Evolutionary conservation across 257 asterid species (phyloP).

Genomic region (Solanum sejunctum): DNA sequence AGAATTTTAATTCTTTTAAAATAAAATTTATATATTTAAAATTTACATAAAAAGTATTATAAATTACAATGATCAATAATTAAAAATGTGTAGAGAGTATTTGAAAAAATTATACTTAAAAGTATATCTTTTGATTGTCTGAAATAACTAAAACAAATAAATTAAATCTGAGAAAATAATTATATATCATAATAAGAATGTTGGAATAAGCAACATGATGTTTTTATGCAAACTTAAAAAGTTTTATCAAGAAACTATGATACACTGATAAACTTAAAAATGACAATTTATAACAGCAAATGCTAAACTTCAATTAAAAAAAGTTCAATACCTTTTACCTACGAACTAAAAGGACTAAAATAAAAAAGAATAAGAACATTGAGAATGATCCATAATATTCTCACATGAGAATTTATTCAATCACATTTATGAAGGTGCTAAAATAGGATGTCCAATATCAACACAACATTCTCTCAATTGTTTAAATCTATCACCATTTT

Average conservation of each 20-base stretch:
- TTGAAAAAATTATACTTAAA: no score
- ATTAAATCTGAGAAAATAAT: not conserved
- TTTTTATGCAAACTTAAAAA: not conserved
- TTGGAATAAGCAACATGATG: not conserved
- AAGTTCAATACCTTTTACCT: not conserved
- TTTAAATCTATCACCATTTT: not conserved
- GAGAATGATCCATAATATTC: no score
- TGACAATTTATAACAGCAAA: not conserved
- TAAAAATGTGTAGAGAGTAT: no score
- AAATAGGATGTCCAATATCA: not conserved
- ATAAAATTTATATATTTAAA: no score
- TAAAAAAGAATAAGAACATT: not conserved
- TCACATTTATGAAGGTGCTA: no score
- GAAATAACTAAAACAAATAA: not conserved
- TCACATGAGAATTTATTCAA: no score
- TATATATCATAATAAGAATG: not conserved
- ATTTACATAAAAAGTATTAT: no score
- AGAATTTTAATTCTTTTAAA: not conserved
- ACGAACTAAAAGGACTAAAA: not conserved
- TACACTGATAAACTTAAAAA: not conserved
- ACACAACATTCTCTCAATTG: not conserved
- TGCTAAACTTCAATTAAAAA: not conserved
- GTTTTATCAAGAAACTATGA: not conserved
- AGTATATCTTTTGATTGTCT: no score
- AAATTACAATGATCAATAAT: no score